Conservation (phyloP, 2,329 filamentous ascomycete species). For the Pyrenochaeta sp. region DNA sequence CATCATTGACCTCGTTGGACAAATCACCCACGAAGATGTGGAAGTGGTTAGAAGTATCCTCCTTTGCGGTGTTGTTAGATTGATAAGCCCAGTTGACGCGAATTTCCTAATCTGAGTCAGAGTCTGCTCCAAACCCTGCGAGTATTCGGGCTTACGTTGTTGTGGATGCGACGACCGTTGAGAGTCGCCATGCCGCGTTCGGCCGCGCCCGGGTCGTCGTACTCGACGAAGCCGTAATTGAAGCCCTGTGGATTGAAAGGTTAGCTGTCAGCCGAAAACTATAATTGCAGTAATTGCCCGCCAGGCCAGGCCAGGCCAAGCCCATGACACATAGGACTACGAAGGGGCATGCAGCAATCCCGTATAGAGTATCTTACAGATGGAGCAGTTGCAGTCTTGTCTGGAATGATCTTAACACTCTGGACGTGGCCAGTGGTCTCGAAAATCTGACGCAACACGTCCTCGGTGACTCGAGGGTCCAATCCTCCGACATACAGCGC, state of each 20-base stretch:
- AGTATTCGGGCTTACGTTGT: constrained; percentile 72
- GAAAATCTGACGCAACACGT: constrained; percentile 96
- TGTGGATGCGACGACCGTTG: constrained; percentile 93
- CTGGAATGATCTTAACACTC: constrained; percentile 99
- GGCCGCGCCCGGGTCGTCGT: constrained; percentile 95
- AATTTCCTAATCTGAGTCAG: constrained; percentile 75
- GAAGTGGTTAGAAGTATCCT: constrained; percentile 98
- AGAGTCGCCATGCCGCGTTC: constrained; percentile 97
- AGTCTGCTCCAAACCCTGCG: constrained; percentile 11
- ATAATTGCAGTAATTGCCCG: constrained; percentile 6
- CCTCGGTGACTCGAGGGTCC: constrained; percentile 93
- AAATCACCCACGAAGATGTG: constrained; percentile 98
- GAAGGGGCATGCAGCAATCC: constrained; percentile 19
- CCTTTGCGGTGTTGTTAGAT: constrained; percentile 91
- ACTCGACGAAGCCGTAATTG: constrained; percentile 99
- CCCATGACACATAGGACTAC: constrained; percentile 5
- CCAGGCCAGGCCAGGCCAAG: too few relatives aligned
- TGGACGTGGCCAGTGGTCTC: constrained; percentile 98
- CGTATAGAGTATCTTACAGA: constrained; percentile 26
- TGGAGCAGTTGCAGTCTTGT: constrained; percentile 87
- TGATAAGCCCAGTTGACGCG: constrained; percentile 99
- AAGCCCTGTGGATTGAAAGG: constrained; percentile 70
- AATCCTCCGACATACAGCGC: constrained; percentile 95
- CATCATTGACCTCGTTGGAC: constrained; percentile 98
- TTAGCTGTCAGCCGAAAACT: constrained; percentile 23